Evolutionary conservation across 345 rosid species (phyloP).

Genomic region (Excoecaria cochinchinensis): DNA sequence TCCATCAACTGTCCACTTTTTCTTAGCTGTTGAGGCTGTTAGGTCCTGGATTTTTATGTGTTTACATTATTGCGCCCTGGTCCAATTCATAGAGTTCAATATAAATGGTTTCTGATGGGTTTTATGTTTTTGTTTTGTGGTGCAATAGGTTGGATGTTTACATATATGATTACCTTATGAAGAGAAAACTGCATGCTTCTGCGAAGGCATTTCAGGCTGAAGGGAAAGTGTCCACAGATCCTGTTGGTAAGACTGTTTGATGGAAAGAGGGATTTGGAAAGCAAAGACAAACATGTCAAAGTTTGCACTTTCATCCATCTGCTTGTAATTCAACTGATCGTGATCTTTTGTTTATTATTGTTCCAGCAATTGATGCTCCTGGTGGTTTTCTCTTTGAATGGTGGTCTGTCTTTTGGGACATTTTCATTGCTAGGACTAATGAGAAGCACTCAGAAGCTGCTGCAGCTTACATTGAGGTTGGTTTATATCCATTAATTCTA

Average conservation of each 20-base stretch:
- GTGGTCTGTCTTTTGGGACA: conserved; percentile 89
- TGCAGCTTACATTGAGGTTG: conserved; percentile 57
- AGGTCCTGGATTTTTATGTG: neutral
- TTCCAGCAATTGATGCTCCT: conserved; percentile 64
- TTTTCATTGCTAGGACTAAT: conserved; percentile 53
- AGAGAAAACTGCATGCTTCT: conserved; percentile 58
- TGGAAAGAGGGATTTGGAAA: neutral
- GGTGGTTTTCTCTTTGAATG: conserved; percentile 72
- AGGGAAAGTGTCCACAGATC: conserved; percentile 53
- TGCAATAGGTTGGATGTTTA: conserved; percentile 64
- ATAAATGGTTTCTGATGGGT: conserved; percentile 4
- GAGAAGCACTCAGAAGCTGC: conserved; percentile 60
- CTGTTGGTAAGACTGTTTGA: conserved; percentile 49
- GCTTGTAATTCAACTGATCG: conserved; percentile 11
- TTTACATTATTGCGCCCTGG: neutral
- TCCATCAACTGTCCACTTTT: neutral
- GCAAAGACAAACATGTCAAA: neutral
- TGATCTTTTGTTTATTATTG: conserved; percentile 10
- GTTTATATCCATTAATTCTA: conserved; percentile 5
- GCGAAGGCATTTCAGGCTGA: conserved; percentile 66
- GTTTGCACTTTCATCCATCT: neutral
- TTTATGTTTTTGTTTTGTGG: neutral
- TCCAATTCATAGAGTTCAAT: neutral
- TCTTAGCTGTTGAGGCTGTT: neutral
- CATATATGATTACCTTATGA: conserved; percentile 60